A percentile compares a stretch with the other conserved stretches of the same genome.
These are phyloP conservation scores for Taphrina communis DNA, from an alignment of 1,139 yeast genomes.

Conservation along the genomic window DNA sequence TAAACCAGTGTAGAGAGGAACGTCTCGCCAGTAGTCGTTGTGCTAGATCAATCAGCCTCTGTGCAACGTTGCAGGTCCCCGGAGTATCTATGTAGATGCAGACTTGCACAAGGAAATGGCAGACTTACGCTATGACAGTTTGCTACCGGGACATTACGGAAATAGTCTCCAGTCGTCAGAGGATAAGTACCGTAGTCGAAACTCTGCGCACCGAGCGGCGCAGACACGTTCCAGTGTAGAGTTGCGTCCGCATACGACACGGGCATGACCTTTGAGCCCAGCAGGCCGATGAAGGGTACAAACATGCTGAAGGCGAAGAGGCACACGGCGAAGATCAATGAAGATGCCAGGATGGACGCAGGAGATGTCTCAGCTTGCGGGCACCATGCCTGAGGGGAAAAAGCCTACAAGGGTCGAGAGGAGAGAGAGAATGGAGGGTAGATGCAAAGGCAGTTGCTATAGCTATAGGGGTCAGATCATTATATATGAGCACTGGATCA, in stretches of 20 bases:
- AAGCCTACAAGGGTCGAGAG: too few relatives aligned
- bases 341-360: slow-evolving; percentile 22
- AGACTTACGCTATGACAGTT: slow-evolving; percentile 60
- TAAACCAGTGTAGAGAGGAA: slow-evolving; percentile 69
- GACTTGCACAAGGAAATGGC: not conserved
- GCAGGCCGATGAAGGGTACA: slow-evolving; percentile 12
- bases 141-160: slow-evolving; percentile 30
- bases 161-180: slow-evolving; percentile 18
- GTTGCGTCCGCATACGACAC: not conserved
- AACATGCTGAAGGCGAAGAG: slow-evolving; percentile 31
- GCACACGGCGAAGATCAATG: slow-evolving; percentile 1
- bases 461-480: too few relatives aligned
- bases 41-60: slow-evolving; percentile 51
- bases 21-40: slow-evolving; percentile 73
- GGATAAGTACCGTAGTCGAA: slow-evolving; percentile 39
- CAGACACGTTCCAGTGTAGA: slow-evolving; percentile 7
- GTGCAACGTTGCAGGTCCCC: too few relatives aligned
- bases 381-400: too few relatives aligned
- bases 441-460: too few relatives aligned
- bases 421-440: too few relatives aligned
- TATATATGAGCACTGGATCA: too few relatives aligned
- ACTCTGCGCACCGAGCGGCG: slow-evolving; percentile 2
- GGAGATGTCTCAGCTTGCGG: too few relatives aligned
- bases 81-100: too few relatives aligned
- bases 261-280: slow-evolving; percentile 4